Percentiles rank a stretch among this genome's conserved stretches.
Evolutionary conservation across 2,329 filamentous ascomycete genomes (phyloP).

Genomic region (Harringtonia lauricola): DNA sequence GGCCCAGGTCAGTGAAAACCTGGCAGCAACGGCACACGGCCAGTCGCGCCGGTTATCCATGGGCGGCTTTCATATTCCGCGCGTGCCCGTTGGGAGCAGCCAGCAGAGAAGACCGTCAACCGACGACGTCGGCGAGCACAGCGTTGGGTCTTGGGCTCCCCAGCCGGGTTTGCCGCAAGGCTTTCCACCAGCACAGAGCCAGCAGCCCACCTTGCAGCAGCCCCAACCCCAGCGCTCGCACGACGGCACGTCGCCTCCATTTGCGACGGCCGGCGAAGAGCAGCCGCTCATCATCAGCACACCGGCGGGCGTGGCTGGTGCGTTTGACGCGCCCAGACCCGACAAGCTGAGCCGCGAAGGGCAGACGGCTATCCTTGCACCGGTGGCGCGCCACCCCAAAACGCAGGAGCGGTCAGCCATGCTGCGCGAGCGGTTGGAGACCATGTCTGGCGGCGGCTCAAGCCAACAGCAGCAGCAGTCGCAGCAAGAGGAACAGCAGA

Average conservation of each 20-base stretch:
- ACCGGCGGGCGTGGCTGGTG: slow-evolving; percentile 41
- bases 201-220: slow-evolving; percentile 14
- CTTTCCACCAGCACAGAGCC: background rate
- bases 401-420: slow-evolving; percentile 21
- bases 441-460: slow-evolving; percentile 32
- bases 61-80: slow-evolving; percentile 29
- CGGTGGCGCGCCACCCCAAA: slow-evolving; percentile 39
- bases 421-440: slow-evolving; percentile 40
- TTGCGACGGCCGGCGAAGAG: slow-evolving; percentile 18
- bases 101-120: slow-evolving; percentile 11
- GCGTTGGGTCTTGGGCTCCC: background rate
- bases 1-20: too few species aligned
- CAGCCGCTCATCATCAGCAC: slow-evolving; percentile 52
- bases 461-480: background rate
- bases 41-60: slow-evolving; percentile 29
- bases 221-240: slow-evolving; percentile 11
- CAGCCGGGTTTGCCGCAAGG: background rate
- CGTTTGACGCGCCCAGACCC: slow-evolving; percentile 33
- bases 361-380: slow-evolving; percentile 39
- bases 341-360: slow-evolving; percentile 19
- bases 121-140: background rate
- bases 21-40: too few species aligned
- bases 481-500: background rate
- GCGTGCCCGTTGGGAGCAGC: slow-evolving; percentile 25
- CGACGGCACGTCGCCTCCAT: background rate